Conservation (phyloP, 305 asterid genomes). For the Solanum chacoense region DNA sequence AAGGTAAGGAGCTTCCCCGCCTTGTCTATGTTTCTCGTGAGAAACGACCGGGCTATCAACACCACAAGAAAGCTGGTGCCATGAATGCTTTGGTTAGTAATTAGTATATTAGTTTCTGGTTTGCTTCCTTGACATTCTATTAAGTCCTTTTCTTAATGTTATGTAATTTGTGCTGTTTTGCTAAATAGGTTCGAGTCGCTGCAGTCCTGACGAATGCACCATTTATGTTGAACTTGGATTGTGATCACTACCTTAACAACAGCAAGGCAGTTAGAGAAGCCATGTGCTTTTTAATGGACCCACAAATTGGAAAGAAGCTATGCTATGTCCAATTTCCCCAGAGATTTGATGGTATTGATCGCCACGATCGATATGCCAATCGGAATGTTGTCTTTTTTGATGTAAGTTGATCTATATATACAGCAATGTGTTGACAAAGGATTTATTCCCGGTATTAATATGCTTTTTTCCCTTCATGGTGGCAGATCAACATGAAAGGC, state of each 20-base stretch:
- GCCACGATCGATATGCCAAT: slow-evolving; percentile 77
- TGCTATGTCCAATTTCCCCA: slow-evolving; percentile 83
- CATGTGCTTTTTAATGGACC: slow-evolving; percentile 86
- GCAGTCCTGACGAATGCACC: slow-evolving; percentile 83
- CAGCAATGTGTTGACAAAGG: neutral
- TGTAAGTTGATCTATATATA: slow-evolving; percentile 24
- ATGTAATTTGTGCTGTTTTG: neutral
- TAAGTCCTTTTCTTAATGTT: neutral
- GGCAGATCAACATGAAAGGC: slow-evolving; percentile 78
- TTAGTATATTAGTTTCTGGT: neutral
- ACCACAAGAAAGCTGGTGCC: slow-evolving; percentile 90
- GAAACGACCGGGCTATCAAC: slow-evolving; percentile 71
- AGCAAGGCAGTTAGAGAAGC: slow-evolving; percentile 75
- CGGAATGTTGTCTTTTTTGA: slow-evolving; percentile 80
- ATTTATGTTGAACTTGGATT: slow-evolving; percentile 71
- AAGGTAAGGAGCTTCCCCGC: slow-evolving; percentile 72
- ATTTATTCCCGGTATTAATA: neutral
- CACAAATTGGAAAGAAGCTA: slow-evolving; percentile 69
- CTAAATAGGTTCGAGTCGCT: slow-evolving; percentile 55
- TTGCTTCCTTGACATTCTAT: neutral
- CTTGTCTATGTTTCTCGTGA: slow-evolving; percentile 78
- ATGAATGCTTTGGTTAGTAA: slow-evolving; percentile 59
- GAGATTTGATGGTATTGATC: slow-evolving; percentile 76
- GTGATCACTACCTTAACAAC: slow-evolving; percentile 80
- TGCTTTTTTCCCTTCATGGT: neutral